Evolutionary conservation across 768 basidiomycete species (phyloP).

Genomic region (Pleurotus ostreatus): DNA sequence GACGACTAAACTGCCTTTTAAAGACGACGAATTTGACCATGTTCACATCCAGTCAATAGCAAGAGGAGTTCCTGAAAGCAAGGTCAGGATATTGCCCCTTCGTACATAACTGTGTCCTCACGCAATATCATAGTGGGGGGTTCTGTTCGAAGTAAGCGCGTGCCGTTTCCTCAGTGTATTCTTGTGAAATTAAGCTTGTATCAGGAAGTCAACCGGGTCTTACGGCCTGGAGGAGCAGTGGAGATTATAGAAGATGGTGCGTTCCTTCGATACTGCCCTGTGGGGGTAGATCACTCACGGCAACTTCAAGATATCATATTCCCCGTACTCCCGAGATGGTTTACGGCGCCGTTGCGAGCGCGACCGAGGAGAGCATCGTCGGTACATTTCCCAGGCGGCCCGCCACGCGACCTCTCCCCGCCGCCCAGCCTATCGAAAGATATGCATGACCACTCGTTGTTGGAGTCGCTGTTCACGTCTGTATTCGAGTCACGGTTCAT

Average conservation of each 20-base stretch:
- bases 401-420: slow-evolving; percentile 29
- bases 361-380: slow-evolving; percentile 45
- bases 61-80: slow-evolving; percentile 70
- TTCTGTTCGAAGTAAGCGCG: slow-evolving; percentile 55
- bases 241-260: slow-evolving; percentile 74
- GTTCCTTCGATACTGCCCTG: slow-evolving; percentile 10
- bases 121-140: slow-evolving; percentile 50
- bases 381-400: slow-evolving; percentile 47
- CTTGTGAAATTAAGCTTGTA: not conserved
- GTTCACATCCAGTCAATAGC: slow-evolving; percentile 69
- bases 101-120: slow-evolving; percentile 8
- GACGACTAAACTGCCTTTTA: slow-evolving; percentile 74
- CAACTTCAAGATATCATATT: slow-evolving; percentile 60
- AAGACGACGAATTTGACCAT: slow-evolving; percentile 80
- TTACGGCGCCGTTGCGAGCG: slow-evolving; percentile 63
- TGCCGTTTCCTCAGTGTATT: not conserved
- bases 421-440: slow-evolving; percentile 28
- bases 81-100: slow-evolving; percentile 34
- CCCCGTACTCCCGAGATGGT: slow-evolving; percentile 74
- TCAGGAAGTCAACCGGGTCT: slow-evolving; percentile 65
- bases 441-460: slow-evolving; percentile 62
- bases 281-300: not conserved
- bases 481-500: slow-evolving; percentile 72
- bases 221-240: slow-evolving; percentile 65
- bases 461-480: slow-evolving; percentile 63